Evolutionary conservation across 2,329 filamentous ascomycete species (phyloP), one percentile per base, ranked within the genome.

Genomic region (Apiospora hydei): DNA sequence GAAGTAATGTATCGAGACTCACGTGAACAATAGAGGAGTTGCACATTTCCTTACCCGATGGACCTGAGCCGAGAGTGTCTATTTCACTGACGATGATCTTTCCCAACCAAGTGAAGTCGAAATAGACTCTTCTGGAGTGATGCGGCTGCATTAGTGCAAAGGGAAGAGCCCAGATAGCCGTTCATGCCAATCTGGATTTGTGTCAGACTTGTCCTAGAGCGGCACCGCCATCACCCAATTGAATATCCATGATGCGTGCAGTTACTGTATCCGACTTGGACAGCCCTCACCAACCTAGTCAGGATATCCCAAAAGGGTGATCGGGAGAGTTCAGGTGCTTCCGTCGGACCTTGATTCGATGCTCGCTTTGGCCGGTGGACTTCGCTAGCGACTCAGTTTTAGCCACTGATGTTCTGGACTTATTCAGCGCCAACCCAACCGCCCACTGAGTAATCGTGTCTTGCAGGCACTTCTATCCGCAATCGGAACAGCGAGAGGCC

Each of bases 171-270:
- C 18, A 13, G 21, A 38, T 41, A 2, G 53, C 10, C 18, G 16
- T 41, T 34, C 18, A 41, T n/a, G 34, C 57, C 41, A 38, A 64
- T 21, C 57, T 34, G 34, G 57, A 64, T 10, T 26, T 11, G 53
- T 34, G 16, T 26, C 51, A 57, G 51, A 57, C 24, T 57, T 18
- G 26, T 14, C 51, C 51, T 30, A 26, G 51, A 57, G 26, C 24
- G 51, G 51, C 51, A 30, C 46, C 46, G 18, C 14, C 24, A 18
- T 57, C 4, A 30, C 51, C 51, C 16, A 38, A 38, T 13, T 4
- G 16, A 38, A 64, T 38, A 41, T 64, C 57, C 57, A 64, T 64
- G 57, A 64, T 64, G 57, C 57, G 57, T 64, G 57, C 57, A 64
- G 41, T 41, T 64, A 38, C 57, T 64, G 18, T 11, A 41, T 64